Base-by-base conservation (phyloP, 2,329 filamentous ascomycete species). In the Cytospora leucostoma region DNA sequence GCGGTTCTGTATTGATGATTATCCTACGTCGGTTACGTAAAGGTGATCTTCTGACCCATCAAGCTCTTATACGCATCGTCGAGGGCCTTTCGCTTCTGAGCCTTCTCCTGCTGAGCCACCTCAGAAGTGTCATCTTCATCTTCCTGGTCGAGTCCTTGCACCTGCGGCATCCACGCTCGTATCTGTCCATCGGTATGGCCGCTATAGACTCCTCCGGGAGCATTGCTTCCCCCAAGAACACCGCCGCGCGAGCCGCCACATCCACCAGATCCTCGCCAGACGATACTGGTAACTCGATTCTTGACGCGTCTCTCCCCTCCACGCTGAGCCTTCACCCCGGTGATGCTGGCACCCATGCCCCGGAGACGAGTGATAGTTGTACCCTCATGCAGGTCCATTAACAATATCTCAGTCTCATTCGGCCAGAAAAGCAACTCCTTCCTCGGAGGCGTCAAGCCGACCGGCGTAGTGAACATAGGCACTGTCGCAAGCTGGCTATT, bases 121-220 rank as follows among this genome's bases (percentile, higher is more conserved):
- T 82, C 75, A 8, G 74, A 73, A 32, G 73, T 75, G 5, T 74
- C 71, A 17, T 77, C 74, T 4, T 80, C 79, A 13, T 79, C 77
- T 44, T 81, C 79, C 13, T 79, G 80, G 56, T 86, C 68, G 2
- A 57, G 32, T 1, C 68, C 71, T 21, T 67, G 67, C 1, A 85
- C 76, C 40, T 79, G 78, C 2, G 91, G 90, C 68, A 83, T 82
- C 93, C 94, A 97, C 4, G 85, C 85, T 52, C 89, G 84, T 63
- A 98, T 94, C 59, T 88, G 89, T 0, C 94, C 94, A 72, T 97
- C 92, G 3, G 88, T 82, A 70, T 97, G 92, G 2, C 88, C 89
- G 59, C 92, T 95, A 76, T 92, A 96, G 63, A 97, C 71, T 10
- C 78, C 82, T 0, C 84, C 84, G 5, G 80, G 68, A 21, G 78